Base-by-base conservation (phyloP, 1,284 basidiomycete species). In the Ganoderma meredithae region DNA sequence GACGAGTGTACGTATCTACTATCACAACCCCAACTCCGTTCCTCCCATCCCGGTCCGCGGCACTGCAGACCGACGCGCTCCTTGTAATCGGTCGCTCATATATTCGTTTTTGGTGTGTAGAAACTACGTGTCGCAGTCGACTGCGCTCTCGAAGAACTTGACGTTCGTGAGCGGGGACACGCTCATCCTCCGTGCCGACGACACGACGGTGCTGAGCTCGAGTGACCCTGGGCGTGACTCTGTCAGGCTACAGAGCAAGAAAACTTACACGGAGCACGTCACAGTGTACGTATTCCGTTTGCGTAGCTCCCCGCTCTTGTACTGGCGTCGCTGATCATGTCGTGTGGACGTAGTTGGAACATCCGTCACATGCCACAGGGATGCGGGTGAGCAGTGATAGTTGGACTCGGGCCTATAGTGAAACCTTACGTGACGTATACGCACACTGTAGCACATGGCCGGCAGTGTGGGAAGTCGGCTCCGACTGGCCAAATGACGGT, bases 361-460 rank as follows among this genome's bases (percentile, higher is more conserved):
- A 78, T 88, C 64, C 80, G 82, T 31, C 85, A 85, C 69, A 86
- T 86, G 83, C 85, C 91, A 3, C 81, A 88, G 75, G 91, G 90
- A 36, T 91, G 90, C 72, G 88, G 85, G 89, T 91, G 71, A 75
- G 47, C 22, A 52, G 88, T 81, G 52, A 55, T 17, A 17, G 19
- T 55, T 10, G 52, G 7, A 8, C 5, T 55, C 31, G 52, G 31
- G 27, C 9, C 27, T 10, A 17, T 33, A 31, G 52, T 55, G 52
- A 15, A 55, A 31, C 52, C 25, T 55, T 33, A 31, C 31, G 12
- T 55, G 52, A 55, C 52, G 52, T 33, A 19, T 19, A 55, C 27
- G 12, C 1, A 15, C 31, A 10, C 52, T 19, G 31, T 10, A 81
- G 79, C 10, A 81, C 79, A 12, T 82, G 81, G 81, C 81, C 81